phyloP scores from a whole-genome alignment of 1,284 basidiomycete genomes.

The Phenoliferia sp. region DNA sequence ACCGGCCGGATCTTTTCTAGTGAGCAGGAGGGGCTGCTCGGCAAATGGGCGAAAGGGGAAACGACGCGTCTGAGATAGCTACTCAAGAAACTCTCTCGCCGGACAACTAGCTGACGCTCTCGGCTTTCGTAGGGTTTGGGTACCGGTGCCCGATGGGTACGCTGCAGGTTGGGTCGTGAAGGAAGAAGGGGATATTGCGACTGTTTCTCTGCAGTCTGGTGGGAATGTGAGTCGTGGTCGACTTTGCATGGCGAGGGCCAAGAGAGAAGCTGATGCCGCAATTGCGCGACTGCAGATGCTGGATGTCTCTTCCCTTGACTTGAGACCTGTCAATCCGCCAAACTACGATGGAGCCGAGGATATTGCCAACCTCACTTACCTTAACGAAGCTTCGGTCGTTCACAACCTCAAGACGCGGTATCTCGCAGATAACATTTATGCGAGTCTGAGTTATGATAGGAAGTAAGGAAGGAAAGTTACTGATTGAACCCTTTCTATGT shows the following conservation, averaged over 20 bases:
- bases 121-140: constrained; percentile 61
- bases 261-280: constrained; percentile 4
- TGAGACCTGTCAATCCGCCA: constrained; percentile 68
- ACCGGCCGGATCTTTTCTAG: neutral
- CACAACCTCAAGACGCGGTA: constrained; percentile 92
- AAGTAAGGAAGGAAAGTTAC: neutral
- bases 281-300: constrained; percentile 12
- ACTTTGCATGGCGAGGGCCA: no score
- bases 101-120: no score
- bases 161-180: constrained; percentile 82
- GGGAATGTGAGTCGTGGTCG: constrained; percentile 57
- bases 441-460: constrained; percentile 48
- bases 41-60: neutral
- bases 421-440: constrained; percentile 89
- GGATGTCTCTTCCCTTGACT: constrained; percentile 17
- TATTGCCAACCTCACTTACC: constrained; percentile 94
- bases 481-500: neutral
- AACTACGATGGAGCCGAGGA: constrained; percentile 98
- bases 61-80: neutral
- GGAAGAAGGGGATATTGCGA: constrained; percentile 60
- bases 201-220: constrained; percentile 71
- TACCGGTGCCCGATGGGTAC: constrained; percentile 85
- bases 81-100: neutral
- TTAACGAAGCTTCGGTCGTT: constrained; percentile 98
- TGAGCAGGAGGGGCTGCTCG: neutral